Conservation (phyloP, 2,329 filamentous ascomycete genomes). For the Aspergillus clavatus region DNA sequence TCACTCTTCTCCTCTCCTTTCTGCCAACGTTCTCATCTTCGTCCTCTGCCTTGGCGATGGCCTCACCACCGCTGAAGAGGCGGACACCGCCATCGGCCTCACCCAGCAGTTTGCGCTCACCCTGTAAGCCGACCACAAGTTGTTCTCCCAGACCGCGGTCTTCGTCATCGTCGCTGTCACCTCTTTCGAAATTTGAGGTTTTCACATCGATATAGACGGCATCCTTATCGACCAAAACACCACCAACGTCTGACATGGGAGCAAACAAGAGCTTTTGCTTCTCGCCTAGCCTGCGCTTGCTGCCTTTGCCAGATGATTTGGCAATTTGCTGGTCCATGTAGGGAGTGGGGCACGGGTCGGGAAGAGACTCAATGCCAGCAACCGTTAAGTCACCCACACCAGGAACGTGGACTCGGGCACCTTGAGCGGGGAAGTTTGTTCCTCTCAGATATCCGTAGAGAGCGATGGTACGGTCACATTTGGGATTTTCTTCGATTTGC, state of each 20-base stretch:
- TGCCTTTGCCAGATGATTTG: constrained; percentile 77
- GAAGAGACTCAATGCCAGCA: constrained; percentile 75
- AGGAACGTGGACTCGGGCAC: constrained; percentile 85
- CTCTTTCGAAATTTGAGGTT: constrained; percentile 64
- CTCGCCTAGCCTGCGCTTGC: constrained; percentile 76
- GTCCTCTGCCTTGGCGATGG: constrained; percentile 54
- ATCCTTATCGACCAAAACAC: constrained; percentile 93
- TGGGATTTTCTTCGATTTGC: constrained; percentile 78
- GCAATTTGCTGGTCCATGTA: constrained; percentile 81
- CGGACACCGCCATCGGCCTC: constrained; percentile 77
- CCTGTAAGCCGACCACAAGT: constrained; percentile 84
- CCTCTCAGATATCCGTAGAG: constrained; percentile 91
- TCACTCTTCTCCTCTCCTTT: constrained; percentile 49
- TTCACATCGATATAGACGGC: constrained; percentile 83
- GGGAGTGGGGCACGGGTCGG: constrained; percentile 93
- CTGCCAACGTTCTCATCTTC: constrained; percentile 56
- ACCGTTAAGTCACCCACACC: constrained; percentile 87
- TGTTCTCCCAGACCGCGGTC: constrained; percentile 93
- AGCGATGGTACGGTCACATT: constrained; percentile 85
- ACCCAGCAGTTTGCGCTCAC: constrained; percentile 74
- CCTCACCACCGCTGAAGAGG: constrained; percentile 73
- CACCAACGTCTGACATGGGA: constrained; percentile 96
- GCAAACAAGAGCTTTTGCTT: constrained; percentile 96
- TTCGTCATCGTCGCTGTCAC: constrained; percentile 55
- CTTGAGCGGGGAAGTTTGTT: constrained; percentile 83